phyloP scores from a whole-genome alignment of 441 rosid genomes.

The Brassica balearica region DNA sequence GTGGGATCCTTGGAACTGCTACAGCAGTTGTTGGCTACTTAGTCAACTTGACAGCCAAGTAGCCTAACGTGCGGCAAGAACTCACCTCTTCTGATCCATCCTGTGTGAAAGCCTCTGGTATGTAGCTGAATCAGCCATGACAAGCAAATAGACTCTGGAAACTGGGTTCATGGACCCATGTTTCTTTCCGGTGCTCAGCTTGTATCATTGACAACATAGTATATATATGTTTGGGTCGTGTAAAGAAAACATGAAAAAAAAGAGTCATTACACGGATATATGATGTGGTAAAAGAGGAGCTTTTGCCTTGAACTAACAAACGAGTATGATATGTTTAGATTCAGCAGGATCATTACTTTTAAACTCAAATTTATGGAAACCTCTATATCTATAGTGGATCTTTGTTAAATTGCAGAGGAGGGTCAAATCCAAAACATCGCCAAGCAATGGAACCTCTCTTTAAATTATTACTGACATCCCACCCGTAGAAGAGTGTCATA shows the following conservation, averaged over 20 bases:
- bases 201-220: conserved; percentile 14
- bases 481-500: too few species aligned
- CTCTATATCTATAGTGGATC: background rate
- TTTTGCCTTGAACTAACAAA: conserved; percentile 16
- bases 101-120: conserved; percentile 15
- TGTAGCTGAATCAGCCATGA: conserved; percentile 17
- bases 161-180: background rate
- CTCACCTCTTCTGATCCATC: background rate
- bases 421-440: background rate
- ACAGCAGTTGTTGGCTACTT: conserved; percentile 64
- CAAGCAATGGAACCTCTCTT: background rate
- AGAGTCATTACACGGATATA: background rate
- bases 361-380: conserved; percentile 7
- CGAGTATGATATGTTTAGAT: background rate
- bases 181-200: conserved; percentile 18
- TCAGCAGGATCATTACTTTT: background rate
- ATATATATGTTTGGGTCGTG: conserved; percentile 29
- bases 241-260: conserved; percentile 8
- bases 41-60: conserved; percentile 40
- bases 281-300: conserved; percentile 20
- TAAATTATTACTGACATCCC: too few species aligned
- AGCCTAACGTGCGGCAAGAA: background rate
- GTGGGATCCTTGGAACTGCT: conserved; percentile 66
- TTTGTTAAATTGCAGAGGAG: background rate
- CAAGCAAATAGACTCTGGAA: conserved; percentile 14